Conservation (phyloP, 495 filamentous ascomycete genomes). For the Lasiosphaeria ovina region DNA sequence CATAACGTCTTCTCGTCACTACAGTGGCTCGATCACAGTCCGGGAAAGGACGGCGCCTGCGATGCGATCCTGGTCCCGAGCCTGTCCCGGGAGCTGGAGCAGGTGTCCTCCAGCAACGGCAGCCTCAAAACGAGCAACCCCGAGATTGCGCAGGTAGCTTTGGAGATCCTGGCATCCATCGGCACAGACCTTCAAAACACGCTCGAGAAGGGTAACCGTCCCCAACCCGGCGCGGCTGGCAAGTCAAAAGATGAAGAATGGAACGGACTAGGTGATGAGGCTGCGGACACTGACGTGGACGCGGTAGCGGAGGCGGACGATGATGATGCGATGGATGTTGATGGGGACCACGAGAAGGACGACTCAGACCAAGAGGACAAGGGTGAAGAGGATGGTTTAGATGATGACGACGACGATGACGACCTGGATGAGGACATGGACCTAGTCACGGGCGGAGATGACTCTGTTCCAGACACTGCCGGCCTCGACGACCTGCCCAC, state of each 20-base stretch:
- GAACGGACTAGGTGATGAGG: constrained; percentile 32
- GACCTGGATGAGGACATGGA: constrained; percentile 59
- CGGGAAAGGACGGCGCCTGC: constrained; percentile 43
- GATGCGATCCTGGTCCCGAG: constrained; percentile 48
- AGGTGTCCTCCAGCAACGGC: constrained; percentile 20
- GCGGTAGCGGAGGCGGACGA: constrained; percentile 30
- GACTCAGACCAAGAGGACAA: constrained; percentile 35
- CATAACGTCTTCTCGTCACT: constrained; percentile 51
- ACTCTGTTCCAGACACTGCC: constrained; percentile 31
- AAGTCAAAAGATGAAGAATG: constrained; percentile 25
- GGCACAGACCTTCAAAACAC: constrained; percentile 52
- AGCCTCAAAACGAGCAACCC: constrained; percentile 24
- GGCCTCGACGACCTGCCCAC: constrained; percentile 45
- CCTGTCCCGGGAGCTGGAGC: constrained; percentile 39
- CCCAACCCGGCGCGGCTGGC: constrained; percentile 9
- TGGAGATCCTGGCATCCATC: constrained; percentile 60
- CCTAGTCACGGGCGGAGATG: constrained; percentile 50
- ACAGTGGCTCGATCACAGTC: constrained; percentile 48
- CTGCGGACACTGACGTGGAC: neutral
- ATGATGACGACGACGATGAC: constrained; percentile 54
- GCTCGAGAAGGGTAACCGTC: constrained; percentile 37
- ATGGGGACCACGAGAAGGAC: constrained; percentile 30
- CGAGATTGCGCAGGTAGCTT: constrained; percentile 45
- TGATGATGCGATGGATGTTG: constrained; percentile 26
- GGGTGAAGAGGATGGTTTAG: constrained; percentile 20